Conservation (phyloP, 129 eudicot species). For the Silybum marianum region DNA sequence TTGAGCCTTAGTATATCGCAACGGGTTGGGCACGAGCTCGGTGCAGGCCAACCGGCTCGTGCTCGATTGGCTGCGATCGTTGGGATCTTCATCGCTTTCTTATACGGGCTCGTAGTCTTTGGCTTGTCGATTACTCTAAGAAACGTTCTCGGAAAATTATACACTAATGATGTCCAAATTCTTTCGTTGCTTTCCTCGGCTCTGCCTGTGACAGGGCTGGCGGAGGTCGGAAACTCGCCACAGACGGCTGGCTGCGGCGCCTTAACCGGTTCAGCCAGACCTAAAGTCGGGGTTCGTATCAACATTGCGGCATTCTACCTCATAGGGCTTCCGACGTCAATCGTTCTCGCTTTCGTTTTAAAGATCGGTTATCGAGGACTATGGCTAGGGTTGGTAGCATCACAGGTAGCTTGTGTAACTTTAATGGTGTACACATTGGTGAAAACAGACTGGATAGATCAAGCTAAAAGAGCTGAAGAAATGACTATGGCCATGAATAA, state of each 20-base stretch:
- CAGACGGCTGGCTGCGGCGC: slow-evolving; percentile 86
- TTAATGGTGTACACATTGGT: slow-evolving; percentile 66
- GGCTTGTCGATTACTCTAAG: slow-evolving; percentile 46
- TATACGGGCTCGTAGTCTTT: slow-evolving; percentile 50
- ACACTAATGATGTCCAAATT: slow-evolving; percentile 56
- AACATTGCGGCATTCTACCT: slow-evolving; percentile 76
- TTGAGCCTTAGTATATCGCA: slow-evolving; percentile 68
- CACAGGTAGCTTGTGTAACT: slow-evolving; percentile 61
- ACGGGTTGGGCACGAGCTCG: slow-evolving; percentile 83
- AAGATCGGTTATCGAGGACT: slow-evolving; percentile 72
- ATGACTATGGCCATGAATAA: slow-evolving; percentile 50
- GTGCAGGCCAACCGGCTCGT: slow-evolving; percentile 60
- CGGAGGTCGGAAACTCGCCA: slow-evolving; percentile 76
- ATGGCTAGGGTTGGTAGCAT: slow-evolving; percentile 77
- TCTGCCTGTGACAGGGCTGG: slow-evolving; percentile 67
- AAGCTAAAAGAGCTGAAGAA: slow-evolving; percentile 75
- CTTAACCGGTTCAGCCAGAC: slow-evolving; percentile 79
- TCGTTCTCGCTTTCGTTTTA: slow-evolving; percentile 50
- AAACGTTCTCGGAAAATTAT: slow-evolving; percentile 63
- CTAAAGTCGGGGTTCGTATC: slow-evolving; percentile 63
- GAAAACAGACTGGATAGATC: slow-evolving; percentile 74
- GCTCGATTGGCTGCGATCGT: slow-evolving; percentile 51
- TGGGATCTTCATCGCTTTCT: slow-evolving; percentile 47
- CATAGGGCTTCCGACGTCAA: slow-evolving; percentile 70
- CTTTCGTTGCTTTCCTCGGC: slow-evolving; percentile 51